Evolutionary conservation across 1,284 basidiomycete species (phyloP), one percentile per base, ranked within the genome.

Genomic region (Pyrrhoderma noxium): DNA sequence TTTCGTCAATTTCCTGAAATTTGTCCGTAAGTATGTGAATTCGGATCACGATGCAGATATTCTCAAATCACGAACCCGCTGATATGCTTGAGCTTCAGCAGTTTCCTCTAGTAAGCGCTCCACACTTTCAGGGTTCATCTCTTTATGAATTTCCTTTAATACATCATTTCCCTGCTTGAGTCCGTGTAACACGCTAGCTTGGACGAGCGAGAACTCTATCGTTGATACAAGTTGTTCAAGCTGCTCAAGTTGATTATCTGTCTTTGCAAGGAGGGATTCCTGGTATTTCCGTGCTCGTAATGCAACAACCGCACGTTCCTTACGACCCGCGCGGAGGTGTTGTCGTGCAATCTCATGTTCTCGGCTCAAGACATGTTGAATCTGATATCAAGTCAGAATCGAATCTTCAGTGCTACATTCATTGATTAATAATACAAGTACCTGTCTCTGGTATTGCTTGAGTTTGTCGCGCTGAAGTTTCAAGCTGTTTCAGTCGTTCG

Each of bases 381-480:
- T 86, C 95, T 97, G 25, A 16, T n/a, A 27, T 25, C n/a, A 3
- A 27, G 5, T 7, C 11, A 7, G 16, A 18, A 14, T 27, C 34
- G n/a, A 11, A 45, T n/a, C n/a, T n/a, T n/a, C n/a, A 23, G n/a
- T 42, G 21, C 34, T 18, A 43, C 21, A 21, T 41, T 19, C 8
- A 38, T 3, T 16, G 19, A 34, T 22, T 23, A n/a, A 16, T 34
- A 23, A 41, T 42, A 18, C 14, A 56, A 76, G 37, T 56, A 91
- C 95, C 77, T 88, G 86, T 70, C 85, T 91, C 77, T 95, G 93
- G 63, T 98, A 99, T 66, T 94, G 92, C 65, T 80, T 88, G 56
- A 99, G 74, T 66, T 94, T 95, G 68, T 99, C 96, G 41, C 96
- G 77, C 67, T 99, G 95, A 45, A 96, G 69, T 69, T 99, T 99